Conservation (phyloP, 441 rosid species). For the Viola pubescens region DNA sequence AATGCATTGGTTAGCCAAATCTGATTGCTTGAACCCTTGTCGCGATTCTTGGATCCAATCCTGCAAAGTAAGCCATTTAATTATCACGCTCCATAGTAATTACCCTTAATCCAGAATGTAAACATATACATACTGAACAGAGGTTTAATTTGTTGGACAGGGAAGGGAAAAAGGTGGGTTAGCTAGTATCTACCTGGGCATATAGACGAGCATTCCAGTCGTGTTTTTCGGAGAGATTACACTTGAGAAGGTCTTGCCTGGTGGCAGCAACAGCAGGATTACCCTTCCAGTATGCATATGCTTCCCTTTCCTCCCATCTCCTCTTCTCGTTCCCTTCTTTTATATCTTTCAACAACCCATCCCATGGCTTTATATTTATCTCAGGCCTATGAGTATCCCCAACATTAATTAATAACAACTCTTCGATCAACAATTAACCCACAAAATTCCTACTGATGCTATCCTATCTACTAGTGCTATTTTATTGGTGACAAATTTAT, state of each 20-base stretch:
- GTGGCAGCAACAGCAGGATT: slow-evolving; percentile 45
- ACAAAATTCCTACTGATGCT: neutral
- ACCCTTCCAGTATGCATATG: slow-evolving; percentile 67
- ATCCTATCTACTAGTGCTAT: no score
- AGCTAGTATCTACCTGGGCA: slow-evolving; percentile 30
- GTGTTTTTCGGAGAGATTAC: slow-evolving; percentile 43
- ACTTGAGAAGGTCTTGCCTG: slow-evolving; percentile 49
- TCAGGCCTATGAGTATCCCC: slow-evolving; percentile 39
- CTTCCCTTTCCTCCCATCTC: slow-evolving; percentile 49
- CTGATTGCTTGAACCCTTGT: slow-evolving; percentile 63
- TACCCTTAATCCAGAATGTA: neutral
- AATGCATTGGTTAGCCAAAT: slow-evolving; percentile 57
- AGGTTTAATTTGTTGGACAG: neutral
- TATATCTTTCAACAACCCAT: slow-evolving; percentile 30
- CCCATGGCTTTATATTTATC: slow-evolving; percentile 53
- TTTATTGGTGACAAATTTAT: no score
- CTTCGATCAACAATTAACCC: neutral
- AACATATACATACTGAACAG: neutral
- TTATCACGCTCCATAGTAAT: neutral
- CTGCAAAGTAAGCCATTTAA: slow-evolving; percentile 26
- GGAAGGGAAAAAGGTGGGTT: neutral
- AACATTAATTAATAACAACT: neutral
- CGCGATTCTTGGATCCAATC: slow-evolving; percentile 57
- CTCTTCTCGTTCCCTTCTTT: slow-evolving; percentile 41
- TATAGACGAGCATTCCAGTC: slow-evolving; percentile 63